Percentiles rank a stretch among this genome's conserved stretches.
phyloP scores from a whole-genome alignment of 2,329 filamentous ascomycete species.

The Emergomyces pasteurianus region DNA sequence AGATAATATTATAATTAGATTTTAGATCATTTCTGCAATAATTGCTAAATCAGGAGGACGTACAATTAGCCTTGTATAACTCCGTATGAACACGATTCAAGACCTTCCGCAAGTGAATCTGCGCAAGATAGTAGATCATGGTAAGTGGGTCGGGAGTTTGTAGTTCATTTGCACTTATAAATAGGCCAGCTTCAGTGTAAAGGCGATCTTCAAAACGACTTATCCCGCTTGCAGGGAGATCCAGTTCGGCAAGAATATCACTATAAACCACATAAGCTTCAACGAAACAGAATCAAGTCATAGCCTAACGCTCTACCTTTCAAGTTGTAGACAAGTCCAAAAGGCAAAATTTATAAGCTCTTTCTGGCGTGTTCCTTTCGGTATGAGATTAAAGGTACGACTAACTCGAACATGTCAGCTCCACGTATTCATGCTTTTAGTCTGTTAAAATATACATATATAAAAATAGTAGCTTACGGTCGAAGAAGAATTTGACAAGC shows the following conservation, averaged over 20 bases:
- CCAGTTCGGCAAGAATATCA: conserved; percentile 82
- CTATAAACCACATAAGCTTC: conserved; percentile 31
- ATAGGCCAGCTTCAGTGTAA: conserved; percentile 26
- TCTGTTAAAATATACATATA: too few relatives aligned
- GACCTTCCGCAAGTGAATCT: conserved; percentile 47
- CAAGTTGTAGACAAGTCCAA: conserved; percentile 88
- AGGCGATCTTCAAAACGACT: conserved; percentile 41
- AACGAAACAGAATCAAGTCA: conserved; percentile 4
- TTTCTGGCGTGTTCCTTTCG: conserved; percentile 23
- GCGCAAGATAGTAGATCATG: conserved; percentile 46
- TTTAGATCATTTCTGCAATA: neutral
- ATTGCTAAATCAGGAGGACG: conserved; percentile 5
- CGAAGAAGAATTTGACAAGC: conserved; percentile 62
- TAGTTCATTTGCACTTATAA: conserved; percentile 21
- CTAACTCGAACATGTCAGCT: conserved; percentile 7
- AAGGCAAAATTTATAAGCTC: conserved; percentile 66
- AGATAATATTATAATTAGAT: neutral
- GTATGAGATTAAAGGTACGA: conserved; percentile 24
- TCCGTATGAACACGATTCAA: conserved; percentile 45
- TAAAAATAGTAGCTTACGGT: conserved; percentile 42
- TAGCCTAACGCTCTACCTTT: conserved; percentile 48
- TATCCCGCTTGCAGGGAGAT: conserved; percentile 50
- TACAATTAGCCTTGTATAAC: conserved; percentile 37
- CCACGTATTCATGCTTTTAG: neutral
- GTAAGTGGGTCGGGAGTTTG: conserved; percentile 23